Evolutionary conservation across 2,329 filamentous ascomycete genomes (phyloP).

Genomic region (Beauveria sp.): DNA sequence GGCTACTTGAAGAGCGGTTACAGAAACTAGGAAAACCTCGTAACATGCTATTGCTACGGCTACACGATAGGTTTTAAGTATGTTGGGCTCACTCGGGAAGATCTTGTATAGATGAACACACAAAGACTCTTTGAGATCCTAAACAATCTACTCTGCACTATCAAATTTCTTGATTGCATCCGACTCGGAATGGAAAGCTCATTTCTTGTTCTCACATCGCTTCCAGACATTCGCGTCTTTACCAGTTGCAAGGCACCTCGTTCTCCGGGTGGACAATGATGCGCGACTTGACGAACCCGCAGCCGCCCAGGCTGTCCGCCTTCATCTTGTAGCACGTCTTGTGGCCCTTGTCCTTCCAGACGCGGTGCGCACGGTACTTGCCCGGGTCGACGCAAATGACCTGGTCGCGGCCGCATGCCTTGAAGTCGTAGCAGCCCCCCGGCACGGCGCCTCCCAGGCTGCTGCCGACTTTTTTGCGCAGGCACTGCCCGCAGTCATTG

Average conservation of each 20-base stretch:
- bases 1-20: no score
- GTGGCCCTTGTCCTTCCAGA: slow-evolving; percentile 11
- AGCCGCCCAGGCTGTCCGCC: neutral
- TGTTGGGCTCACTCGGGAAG: no score
- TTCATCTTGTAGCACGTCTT: slow-evolving; percentile 13
- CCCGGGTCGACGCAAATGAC: slow-evolving; percentile 12
- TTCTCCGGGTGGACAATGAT: neutral
- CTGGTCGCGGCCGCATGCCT: slow-evolving; percentile 7
- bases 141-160: neutral
- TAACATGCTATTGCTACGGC: no score
- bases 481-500: slow-evolving; percentile 9
- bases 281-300: slow-evolving; percentile 6
- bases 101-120: neutral
- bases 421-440: slow-evolving; percentile 10
- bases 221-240: neutral
- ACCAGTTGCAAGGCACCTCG: slow-evolving; percentile 10
- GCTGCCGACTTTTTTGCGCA: neutral
- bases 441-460: neutral
- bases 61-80: no score
- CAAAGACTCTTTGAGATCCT: neutral
- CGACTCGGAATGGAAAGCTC: no score
- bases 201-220: neutral
- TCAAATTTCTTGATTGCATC: neutral
- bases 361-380: slow-evolving; percentile 11
- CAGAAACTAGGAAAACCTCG: no score